Percentiles rank a stretch among this genome's conserved stretches.
phyloP scores from a whole-genome alignment of 176 grass and related monocot species.

The Ensete ventricosum region DNA sequence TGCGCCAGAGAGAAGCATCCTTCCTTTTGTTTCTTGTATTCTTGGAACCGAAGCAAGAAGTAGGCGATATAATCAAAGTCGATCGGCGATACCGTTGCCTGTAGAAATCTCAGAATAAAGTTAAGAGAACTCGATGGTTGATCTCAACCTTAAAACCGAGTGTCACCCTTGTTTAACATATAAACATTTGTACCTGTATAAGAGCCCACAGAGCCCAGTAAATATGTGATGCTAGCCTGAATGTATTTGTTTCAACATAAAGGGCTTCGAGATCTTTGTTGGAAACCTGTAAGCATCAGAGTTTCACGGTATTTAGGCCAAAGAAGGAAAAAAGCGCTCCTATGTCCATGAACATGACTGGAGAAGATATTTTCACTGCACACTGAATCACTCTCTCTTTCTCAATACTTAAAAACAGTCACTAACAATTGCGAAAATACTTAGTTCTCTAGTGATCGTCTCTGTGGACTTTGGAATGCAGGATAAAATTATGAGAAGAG shows the following conservation, averaged over 20 bases:
- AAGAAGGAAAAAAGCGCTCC: too few species aligned
- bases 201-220: conserved; percentile 95
- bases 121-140: neutral
- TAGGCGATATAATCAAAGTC: conserved; percentile 85
- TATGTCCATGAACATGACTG: too few species aligned
- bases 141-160: neutral
- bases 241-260: conserved; percentile 88
- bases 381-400: too few species aligned
- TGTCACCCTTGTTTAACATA: neutral
- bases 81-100: conserved; percentile 86
- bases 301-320: too few species aligned
- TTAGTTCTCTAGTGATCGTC: too few species aligned
- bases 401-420: too few species aligned
- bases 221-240: conserved; percentile 69
- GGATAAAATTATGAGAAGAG: too few species aligned
- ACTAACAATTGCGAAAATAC: too few species aligned
- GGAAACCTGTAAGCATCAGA: conserved; percentile 29
- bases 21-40: conserved; percentile 92
- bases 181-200: conserved; percentile 48
- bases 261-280: conserved; percentile 55
- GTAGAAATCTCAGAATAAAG: neutral
- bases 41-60: conserved; percentile 73
- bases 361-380: too few species aligned
- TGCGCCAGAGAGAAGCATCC: conserved; percentile 38
- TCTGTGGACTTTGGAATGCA: too few species aligned